These are phyloP conservation scores for Leonotis leonurus DNA, from an alignment of 257 asterid genomes.

Conservation along the genomic window DNA sequence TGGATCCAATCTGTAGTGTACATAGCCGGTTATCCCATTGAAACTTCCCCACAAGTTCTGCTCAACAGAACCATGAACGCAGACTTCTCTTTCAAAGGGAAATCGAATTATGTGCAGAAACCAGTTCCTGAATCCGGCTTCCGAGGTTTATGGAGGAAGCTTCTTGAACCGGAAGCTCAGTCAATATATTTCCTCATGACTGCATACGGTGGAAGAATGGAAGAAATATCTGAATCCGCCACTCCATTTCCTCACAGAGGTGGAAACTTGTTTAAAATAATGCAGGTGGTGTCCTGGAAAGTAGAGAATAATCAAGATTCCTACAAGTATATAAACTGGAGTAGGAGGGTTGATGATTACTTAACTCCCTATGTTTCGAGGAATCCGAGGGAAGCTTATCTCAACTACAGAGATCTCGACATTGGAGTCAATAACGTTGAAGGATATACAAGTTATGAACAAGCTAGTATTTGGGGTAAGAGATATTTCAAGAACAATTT, in stretches of 20 bases:
- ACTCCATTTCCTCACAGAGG: slow-evolving; percentile 13
- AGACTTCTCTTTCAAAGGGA: neutral
- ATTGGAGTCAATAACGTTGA: slow-evolving; percentile 16
- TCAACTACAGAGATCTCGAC: slow-evolving; percentile 36
- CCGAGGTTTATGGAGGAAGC: neutral
- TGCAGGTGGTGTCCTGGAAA: slow-evolving; percentile 21
- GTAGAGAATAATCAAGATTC: slow-evolving; percentile 8
- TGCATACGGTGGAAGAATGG: slow-evolving; percentile 12
- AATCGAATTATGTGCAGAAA: slow-evolving; percentile 7
- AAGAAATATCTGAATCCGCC: slow-evolving; percentile 5
- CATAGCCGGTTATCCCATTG: neutral
- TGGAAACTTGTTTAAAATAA: slow-evolving; percentile 14
- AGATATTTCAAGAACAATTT: slow-evolving; percentile 10
- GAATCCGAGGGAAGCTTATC: slow-evolving; percentile 24
- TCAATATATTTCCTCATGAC: neutral
- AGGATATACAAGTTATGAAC: slow-evolving; percentile 20
- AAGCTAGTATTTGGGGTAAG: slow-evolving; percentile 17
- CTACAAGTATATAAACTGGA: slow-evolving; percentile 17
- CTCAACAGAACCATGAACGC: neutral
- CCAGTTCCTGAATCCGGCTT: slow-evolving; percentile 1
- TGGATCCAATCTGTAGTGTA: slow-evolving; percentile 3
- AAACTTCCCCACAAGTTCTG: neutral
- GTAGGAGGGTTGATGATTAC: slow-evolving; percentile 18
- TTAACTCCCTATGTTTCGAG: slow-evolving; percentile 33
- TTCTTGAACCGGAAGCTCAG: neutral